Evolutionary conservation across 352 stramenopile genomes (phyloP).

Genomic region (Blastocystis sp.): DNA sequence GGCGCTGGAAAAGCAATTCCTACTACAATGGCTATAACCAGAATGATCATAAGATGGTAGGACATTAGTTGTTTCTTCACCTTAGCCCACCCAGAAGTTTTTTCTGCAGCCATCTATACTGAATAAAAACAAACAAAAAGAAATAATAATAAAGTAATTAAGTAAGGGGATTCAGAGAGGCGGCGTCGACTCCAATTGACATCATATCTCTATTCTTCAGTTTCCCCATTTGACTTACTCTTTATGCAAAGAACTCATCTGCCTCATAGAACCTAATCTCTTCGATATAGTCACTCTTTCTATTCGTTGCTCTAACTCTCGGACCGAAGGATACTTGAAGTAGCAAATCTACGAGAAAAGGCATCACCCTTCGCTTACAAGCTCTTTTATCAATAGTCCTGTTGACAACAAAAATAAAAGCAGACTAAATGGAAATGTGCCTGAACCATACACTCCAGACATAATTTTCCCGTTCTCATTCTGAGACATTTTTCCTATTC

Average conservation of each 20-base stretch:
- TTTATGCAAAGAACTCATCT: conserved; percentile 7
- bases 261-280: background rate
- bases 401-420: background rate
- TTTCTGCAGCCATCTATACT: background rate
- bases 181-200: conserved; percentile 30
- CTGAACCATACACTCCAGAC: conserved; percentile 22
- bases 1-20: conserved; percentile 46
- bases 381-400: background rate
- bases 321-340: conserved; percentile 1
- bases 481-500: background rate
- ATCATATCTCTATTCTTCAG: conserved; percentile 36
- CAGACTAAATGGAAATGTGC: conserved; percentile 1
- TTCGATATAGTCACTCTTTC: background rate
- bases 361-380: background rate
- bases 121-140: background rate
- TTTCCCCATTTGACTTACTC: background rate
- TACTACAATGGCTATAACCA: conserved; percentile 44
- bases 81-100: background rate
- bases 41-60: conserved; percentile 42
- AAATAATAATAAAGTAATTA: background rate
- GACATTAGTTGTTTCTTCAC: conserved; percentile 18
- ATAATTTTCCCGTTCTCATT: background rate
- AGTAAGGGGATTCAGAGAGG: background rate
- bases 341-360: background rate
- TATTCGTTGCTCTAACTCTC: background rate